These are phyloP conservation scores for Populus euphratica DNA, from an alignment of 345 rosid species.

Conservation along the genomic window DNA sequence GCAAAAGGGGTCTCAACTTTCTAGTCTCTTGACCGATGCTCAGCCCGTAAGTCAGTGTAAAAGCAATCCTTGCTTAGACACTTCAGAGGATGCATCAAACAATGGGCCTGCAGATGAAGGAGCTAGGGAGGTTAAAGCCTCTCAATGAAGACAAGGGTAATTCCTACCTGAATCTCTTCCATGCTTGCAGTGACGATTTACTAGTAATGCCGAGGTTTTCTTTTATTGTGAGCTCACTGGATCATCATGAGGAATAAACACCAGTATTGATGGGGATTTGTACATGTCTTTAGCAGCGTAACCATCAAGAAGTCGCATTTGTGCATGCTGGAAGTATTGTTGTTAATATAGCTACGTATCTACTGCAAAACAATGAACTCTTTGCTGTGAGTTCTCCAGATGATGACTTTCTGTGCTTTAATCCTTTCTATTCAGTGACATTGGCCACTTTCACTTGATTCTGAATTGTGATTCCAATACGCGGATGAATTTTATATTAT, in stretches of 20 bases:
- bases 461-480: not conserved
- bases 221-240: conserved; percentile 31
- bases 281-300: not conserved
- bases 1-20: conserved; percentile 33
- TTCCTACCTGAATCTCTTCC: conserved; percentile 34
- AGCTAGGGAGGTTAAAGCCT: conserved; percentile 30
- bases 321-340: not conserved
- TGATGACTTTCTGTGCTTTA: not conserved
- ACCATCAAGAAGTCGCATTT: not conserved
- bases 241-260: conserved; percentile 2
- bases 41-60: conserved; percentile 13
- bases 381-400: not conserved
- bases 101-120: conserved; percentile 36
- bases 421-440: not conserved
- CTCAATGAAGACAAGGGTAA: conserved; percentile 38
- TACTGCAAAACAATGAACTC: not conserved
- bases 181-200: not conserved
- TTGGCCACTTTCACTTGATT: not conserved
- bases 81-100: conserved; percentile 38
- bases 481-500: not conserved
- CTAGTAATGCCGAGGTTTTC: conserved; percentile 31
- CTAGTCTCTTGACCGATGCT: conserved; percentile 20
- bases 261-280: not conserved
- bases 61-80: conserved; percentile 19
- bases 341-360: not conserved